These are phyloP conservation scores for Wallacemonas sp. DNA, from an alignment of 208 protist genomes.

Conservation along the genomic window DNA sequence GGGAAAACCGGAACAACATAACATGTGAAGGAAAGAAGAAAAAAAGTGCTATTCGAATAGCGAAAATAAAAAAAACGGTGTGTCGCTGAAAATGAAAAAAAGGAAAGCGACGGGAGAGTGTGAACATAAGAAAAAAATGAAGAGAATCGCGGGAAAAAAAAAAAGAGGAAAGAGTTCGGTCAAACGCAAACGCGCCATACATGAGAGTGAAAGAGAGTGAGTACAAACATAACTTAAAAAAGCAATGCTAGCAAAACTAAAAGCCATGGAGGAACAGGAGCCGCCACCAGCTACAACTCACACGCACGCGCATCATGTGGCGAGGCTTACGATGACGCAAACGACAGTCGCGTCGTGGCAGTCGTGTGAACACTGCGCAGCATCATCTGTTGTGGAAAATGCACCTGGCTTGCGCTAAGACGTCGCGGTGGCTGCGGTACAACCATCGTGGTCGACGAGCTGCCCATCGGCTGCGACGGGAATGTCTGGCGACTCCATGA, in stretches of 20 bases:
- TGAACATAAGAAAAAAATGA: too few species aligned
- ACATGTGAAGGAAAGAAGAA: constrained; percentile 13
- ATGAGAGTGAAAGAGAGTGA: too few species aligned
- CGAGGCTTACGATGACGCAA: too few species aligned
- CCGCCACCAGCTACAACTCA: too few species aligned
- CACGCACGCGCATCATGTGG: too few species aligned
- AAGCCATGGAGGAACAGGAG: too few species aligned
- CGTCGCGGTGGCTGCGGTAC: background rate
- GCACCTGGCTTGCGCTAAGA: background rate
- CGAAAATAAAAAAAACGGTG: constrained; percentile 13
- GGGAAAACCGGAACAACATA: background rate
- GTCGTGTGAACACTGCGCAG: background rate
- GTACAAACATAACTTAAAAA: too few species aligned
- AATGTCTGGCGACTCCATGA: background rate
- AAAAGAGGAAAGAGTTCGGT: too few species aligned
- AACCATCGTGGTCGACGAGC: background rate
- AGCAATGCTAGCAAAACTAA: too few species aligned
- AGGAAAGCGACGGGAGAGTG: background rate
- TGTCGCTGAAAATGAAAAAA: background rate
- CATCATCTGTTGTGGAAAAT: background rate
- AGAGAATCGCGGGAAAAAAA: too few species aligned
- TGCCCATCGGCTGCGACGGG: background rate
- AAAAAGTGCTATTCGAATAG: background rate
- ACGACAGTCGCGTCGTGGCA: background rate
- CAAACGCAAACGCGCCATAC: too few species aligned